Conservation (phyloP, 306 rosid genomes). For the Quillaja saponaria region DNA sequence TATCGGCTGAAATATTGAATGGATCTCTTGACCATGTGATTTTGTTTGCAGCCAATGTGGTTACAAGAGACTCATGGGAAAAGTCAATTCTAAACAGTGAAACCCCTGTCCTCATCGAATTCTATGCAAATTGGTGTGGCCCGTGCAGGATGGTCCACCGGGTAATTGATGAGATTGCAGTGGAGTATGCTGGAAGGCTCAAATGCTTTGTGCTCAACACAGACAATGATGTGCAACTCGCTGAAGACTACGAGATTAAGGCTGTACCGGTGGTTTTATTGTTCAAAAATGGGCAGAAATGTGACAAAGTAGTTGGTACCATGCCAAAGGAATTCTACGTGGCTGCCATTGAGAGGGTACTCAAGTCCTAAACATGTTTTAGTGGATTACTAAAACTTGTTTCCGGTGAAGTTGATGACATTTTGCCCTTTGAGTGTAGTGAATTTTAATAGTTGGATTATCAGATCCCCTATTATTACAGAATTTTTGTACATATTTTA, state of each 20-base stretch:
- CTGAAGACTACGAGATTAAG: conserved; percentile 77
- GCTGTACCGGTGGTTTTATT: conserved; percentile 90
- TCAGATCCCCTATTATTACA: conserved; percentile 6
- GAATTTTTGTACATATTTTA: conserved; percentile 40
- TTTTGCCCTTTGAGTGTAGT: conserved; percentile 20
- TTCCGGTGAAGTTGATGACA: conserved; percentile 11
- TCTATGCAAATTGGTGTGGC: conserved; percentile 93
- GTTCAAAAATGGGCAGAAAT: conserved; percentile 79
- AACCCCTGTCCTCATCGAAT: conserved; percentile 81
- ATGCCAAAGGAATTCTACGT: conserved; percentile 95
- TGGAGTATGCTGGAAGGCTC: conserved; percentile 70
- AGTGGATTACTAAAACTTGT: neutral
- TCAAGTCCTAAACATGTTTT: conserved; percentile 43
- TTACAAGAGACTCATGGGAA: conserved; percentile 74
- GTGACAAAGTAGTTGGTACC: conserved; percentile 79
- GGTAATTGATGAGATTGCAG: conserved; percentile 72
- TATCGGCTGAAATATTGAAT: conserved; percentile 13
- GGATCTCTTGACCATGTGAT: conserved; percentile 25
- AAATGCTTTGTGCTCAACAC: conserved; percentile 76
- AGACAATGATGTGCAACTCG: conserved; percentile 63
- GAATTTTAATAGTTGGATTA: conserved; percentile 26
- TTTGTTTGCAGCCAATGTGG: conserved; percentile 55
- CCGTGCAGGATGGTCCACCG: conserved; percentile 94
- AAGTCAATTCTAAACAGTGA: conserved; percentile 57
- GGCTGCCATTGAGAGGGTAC: conserved; percentile 78